phyloP scores from a whole-genome alignment of 768 basidiomycete genomes.

The Antrodiella citrinella region DNA sequence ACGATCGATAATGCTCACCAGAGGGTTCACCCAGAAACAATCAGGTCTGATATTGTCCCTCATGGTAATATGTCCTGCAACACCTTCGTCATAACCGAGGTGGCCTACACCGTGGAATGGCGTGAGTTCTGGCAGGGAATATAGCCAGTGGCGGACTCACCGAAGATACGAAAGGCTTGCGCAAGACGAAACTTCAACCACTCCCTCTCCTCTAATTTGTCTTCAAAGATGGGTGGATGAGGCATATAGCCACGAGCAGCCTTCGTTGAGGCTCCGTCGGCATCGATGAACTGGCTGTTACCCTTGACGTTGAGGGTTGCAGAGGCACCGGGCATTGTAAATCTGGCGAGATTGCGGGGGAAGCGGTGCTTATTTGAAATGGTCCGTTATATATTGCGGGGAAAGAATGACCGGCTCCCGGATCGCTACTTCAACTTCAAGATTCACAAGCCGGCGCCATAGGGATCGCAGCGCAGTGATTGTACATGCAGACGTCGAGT shows the following conservation, averaged over 20 bases:
- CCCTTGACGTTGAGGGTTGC: background rate
- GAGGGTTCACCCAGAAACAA: constrained; percentile 42
- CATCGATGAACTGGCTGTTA: background rate
- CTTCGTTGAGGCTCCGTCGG: background rate
- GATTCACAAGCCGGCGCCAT: too few relatives aligned
- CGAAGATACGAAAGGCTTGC: constrained; percentile 38
- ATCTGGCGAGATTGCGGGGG: background rate
- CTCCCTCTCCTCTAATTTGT: constrained; percentile 31
- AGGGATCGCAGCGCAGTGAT: too few relatives aligned
- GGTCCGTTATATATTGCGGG: too few relatives aligned
- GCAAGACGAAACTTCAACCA: constrained; percentile 38
- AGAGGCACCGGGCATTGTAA: background rate
- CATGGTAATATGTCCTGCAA: constrained; percentile 45
- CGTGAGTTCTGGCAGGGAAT: too few relatives aligned
- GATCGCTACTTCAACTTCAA: too few relatives aligned
- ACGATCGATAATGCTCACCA: background rate
- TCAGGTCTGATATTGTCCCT: constrained; percentile 33
- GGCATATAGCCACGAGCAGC: constrained; percentile 2
- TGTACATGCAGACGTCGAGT: too few relatives aligned
- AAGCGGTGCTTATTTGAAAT: too few relatives aligned
- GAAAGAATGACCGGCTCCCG: too few relatives aligned
- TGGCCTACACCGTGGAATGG: constrained; percentile 12
- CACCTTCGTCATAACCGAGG: constrained; percentile 38
- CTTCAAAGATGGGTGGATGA: constrained; percentile 23
- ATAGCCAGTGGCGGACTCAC: constrained; percentile 22